A percentile compares a stretch with the other conserved stretches of the same genome.
Evolutionary conservation across 2,329 filamentous ascomycete species (phyloP).

Genomic region (Onygenales sp.): DNA sequence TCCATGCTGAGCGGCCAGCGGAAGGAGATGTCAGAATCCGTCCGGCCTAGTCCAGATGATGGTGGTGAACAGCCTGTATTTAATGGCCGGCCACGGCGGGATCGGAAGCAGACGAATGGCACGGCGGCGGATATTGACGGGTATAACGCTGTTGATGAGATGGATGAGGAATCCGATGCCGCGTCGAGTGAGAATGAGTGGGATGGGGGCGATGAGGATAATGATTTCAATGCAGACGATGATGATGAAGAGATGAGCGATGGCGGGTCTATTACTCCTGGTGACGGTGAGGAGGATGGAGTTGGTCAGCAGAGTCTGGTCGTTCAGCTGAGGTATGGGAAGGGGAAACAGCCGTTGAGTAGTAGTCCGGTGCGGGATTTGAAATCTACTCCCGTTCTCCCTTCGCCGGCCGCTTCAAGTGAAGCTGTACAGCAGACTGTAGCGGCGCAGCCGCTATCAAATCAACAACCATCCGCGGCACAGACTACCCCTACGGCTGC

Average conservation of each 20-base stretch:
- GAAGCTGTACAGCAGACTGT: background rate
- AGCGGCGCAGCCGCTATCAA: background rate
- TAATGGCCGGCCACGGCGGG: conserved; percentile 35
- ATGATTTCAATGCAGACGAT: conserved; percentile 53
- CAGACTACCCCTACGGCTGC: background rate
- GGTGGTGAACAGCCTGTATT: conserved; percentile 24
- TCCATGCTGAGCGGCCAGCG: conserved; percentile 43
- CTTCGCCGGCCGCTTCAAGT: background rate
- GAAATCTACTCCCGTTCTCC: no score
- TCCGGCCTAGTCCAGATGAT: conserved; percentile 17
- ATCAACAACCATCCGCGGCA: background rate
- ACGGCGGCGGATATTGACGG: conserved; percentile 38
- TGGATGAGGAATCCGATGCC: conserved; percentile 57
- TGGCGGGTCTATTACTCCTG: conserved; percentile 34
- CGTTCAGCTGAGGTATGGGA: conserved; percentile 55
- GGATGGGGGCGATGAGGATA: conserved; percentile 66
- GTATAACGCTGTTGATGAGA: conserved; percentile 53
- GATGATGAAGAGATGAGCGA: conserved; percentile 34
- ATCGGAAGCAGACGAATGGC: conserved; percentile 3
- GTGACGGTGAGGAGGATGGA: conserved; percentile 37
- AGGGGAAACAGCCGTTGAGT: conserved; percentile 12
- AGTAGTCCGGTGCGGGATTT: background rate
- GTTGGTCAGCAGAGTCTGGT: conserved; percentile 55
- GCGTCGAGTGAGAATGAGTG: conserved; percentile 54
- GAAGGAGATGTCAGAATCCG: conserved; percentile 32